phyloP scores from a whole-genome alignment of 331 rosid genomes.

The Dryas integrifolia region DNA sequence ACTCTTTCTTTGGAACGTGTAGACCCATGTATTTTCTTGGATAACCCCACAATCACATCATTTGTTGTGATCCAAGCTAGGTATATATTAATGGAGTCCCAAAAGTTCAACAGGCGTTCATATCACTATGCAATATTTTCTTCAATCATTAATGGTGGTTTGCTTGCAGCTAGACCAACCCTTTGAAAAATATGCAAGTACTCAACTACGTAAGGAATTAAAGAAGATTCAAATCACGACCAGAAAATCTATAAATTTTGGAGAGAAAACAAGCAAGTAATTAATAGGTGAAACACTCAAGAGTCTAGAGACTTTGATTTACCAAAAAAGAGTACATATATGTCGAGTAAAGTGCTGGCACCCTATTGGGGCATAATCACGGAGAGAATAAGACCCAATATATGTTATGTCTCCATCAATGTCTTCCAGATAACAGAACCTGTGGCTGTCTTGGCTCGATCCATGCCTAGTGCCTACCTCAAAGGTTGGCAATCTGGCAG shows the following conservation, averaged over 20 bases:
- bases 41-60: neutral
- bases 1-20: too few species aligned
- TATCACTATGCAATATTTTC: neutral
- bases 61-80: neutral
- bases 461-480: neutral
- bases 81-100: neutral
- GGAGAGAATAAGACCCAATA: slow-evolving; percentile 16
- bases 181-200: neutral
- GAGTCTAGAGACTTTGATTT: neutral
- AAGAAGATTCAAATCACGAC: too few species aligned
- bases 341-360: slow-evolving; percentile 16
- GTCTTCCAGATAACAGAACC: slow-evolving; percentile 35
- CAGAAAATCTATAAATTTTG: neutral
- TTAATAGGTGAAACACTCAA: neutral
- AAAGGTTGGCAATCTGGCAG: neutral
- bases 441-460: slow-evolving; percentile 34
- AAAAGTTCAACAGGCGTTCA: neutral
- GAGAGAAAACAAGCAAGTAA: neutral
- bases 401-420: slow-evolving; percentile 46
- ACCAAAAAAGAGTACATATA: neutral
- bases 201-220: too few species aligned
- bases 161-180: neutral
- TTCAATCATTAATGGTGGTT: neutral
- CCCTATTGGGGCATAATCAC: slow-evolving; percentile 15
- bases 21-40: neutral